Base-by-base conservation (phyloP, 169 alveolate genomes). In the Eimeria acervulina region DNA sequence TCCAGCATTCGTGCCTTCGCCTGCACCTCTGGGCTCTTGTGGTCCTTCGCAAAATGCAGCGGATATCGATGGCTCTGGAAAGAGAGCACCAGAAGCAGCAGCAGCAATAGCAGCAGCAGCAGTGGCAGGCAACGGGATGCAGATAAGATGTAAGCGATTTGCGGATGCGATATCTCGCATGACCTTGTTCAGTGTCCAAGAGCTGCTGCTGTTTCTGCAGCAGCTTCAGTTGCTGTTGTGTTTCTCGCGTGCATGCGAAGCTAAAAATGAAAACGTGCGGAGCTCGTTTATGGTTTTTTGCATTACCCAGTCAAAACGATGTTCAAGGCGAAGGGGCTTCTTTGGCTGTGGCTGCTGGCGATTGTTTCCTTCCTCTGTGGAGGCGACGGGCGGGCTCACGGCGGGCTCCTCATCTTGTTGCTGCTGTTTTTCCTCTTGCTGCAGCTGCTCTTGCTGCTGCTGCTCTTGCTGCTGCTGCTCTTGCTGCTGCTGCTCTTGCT, bases 11-110 rank as follows among this genome's bases (percentile, higher is more conserved):
- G 38, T 5, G 96, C 93, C 87, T 40, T 59, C 19, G 47, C n/a
- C 66, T 55, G 84, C 76, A 93, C 96, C 66, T 93, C 96, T 4
- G 93, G 93, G 59, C 96, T 93, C 61, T 61, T 76, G 51, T 85
- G 72, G 59, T 93, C 85, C 52, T 78, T 85, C 12, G 87, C 84
- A 42, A 93, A 93, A 15, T 36, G 33, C 51, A 40, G 84, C n/a
- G 51, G 33, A 13, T 26, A 8, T 36, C 26, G 38, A 26, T 31
- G 38, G 0, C 38, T 31, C 83, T 87, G 80, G 33, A 21, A 40
- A 83, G 7, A 38, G 61, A 87, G 84, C 91, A 47, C 36, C 80
- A 42, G 26, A 7, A 63, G 13, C 74, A 61, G 12, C 74, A 63
- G 8, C 74, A 26, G 36, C 38, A 7, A 17, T 28, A 81, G 55